These are phyloP conservation scores for Colletotrichum gloeosporioides DNA, from an alignment of 2,329 filamentous ascomycete species.

Conservation along the genomic window DNA sequence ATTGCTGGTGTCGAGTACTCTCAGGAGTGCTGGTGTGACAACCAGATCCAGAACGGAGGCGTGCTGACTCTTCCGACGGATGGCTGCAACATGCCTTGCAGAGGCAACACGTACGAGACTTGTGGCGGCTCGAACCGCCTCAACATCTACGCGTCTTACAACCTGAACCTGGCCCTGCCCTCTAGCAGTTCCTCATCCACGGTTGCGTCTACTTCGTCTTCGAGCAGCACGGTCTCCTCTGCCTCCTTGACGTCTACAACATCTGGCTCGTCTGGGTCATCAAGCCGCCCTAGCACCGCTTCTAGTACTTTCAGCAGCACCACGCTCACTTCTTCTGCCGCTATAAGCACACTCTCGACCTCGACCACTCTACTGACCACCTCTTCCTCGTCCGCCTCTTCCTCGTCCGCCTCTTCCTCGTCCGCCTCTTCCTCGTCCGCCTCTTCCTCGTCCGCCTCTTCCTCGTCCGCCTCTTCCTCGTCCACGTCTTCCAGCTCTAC, in stretches of 20 bases:
- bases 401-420: too few relatives aligned
- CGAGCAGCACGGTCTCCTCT: not conserved
- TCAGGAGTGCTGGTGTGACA: slow-evolving; percentile 41
- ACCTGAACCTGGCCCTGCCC: not conserved
- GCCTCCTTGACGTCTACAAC: not conserved
- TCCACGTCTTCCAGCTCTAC: not conserved
- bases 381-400: not conserved
- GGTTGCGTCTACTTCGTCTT: not conserved
- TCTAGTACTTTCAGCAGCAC: not conserved
- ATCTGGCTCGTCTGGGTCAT: not conserved
- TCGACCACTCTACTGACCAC: rapidly evolving
- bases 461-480: too few relatives aligned
- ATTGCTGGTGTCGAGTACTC: slow-evolving; percentile 44
- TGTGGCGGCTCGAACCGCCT: slow-evolving; percentile 37
- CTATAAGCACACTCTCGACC: not conserved
- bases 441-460: too few relatives aligned
- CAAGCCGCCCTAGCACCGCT: not conserved
- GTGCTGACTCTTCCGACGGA: slow-evolving; percentile 27
- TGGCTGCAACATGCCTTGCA: slow-evolving; percentile 35
- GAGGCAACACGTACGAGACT: slow-evolving; percentile 33
- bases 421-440: too few relatives aligned
- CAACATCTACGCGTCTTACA: slow-evolving; percentile 32
- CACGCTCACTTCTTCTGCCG: not conserved
- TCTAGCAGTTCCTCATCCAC: not conserved
- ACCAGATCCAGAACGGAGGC: slow-evolving; percentile 30